phyloP scores from a whole-genome alignment of 2,329 filamentous ascomycete species.

The Fusarium cicatricum region DNA sequence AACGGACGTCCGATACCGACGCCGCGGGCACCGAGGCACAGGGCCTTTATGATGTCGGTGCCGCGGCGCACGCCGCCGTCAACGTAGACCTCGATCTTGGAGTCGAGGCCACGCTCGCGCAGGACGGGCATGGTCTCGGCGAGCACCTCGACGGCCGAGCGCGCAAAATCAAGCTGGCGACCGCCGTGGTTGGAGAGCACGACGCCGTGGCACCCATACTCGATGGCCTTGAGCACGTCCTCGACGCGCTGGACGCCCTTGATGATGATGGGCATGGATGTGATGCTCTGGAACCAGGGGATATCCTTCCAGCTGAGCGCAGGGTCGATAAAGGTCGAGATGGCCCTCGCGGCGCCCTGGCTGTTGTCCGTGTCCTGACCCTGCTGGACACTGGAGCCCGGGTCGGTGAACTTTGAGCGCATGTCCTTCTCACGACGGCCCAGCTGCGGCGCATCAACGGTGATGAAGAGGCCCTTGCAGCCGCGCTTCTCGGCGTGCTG shows the following conservation, averaged over 20 bases:
- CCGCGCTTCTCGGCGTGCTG: conserved; percentile 90
- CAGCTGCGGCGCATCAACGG: conserved; percentile 95
- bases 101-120: conserved; percentile 74
- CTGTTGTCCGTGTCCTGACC: conserved; percentile 81
- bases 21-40: conserved; percentile 89
- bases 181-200: conserved; percentile 97
- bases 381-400: conserved; percentile 82
- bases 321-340: conserved; percentile 97
- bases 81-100: conserved; percentile 85
- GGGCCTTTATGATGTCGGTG: conserved; percentile 94
- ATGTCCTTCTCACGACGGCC: conserved; percentile 97
- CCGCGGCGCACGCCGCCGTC: conserved; percentile 91
- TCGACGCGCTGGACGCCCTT: conserved; percentile 98
- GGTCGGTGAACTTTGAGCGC: conserved; percentile 89
- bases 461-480: conserved; percentile 97
- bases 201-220: conserved; percentile 84
- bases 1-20: conserved; percentile 96
- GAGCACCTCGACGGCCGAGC: conserved; percentile 87
- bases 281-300: conserved; percentile 90
- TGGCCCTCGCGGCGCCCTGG: conserved; percentile 93
- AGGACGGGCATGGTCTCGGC: conserved; percentile 93
- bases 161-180: conserved; percentile 90
- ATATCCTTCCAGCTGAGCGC: conserved; percentile 93
- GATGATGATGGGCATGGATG: conserved; percentile 92
- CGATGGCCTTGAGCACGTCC: conserved; percentile 88